Percentiles rank a stretch among this genome's conserved stretches.
These are phyloP conservation scores for Macrolepiota fuliginosa DNA, from an alignment of 768 basidiomycete genomes.

Conservation along the genomic window DNA sequence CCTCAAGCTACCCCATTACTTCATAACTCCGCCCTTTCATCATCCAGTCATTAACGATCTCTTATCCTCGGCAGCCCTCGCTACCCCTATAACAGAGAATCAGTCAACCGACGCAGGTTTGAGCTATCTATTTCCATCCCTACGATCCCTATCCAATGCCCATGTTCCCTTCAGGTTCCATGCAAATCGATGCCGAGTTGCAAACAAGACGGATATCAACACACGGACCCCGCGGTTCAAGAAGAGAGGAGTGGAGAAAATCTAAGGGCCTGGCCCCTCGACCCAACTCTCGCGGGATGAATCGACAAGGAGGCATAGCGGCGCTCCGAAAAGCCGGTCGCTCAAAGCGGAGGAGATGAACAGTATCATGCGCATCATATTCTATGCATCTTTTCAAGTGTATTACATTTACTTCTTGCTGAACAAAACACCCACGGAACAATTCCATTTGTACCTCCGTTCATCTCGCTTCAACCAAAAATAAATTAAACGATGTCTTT, in stretches of 20 bases:
- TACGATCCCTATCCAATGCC: not conserved
- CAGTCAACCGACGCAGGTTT: conserved; percentile 31
- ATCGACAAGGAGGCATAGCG: conserved; percentile 62
- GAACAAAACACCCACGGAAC: not conserved
- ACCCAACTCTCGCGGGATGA: conserved; percentile 53
- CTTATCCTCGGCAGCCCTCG: conserved; percentile 32
- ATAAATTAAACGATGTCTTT: conserved; percentile 9
- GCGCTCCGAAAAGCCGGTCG: conserved; percentile 68
- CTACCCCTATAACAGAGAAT: conserved; percentile 18
- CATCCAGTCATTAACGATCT: conserved; percentile 38
- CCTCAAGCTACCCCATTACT: conserved; percentile 13
- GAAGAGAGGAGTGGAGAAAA: conserved; percentile 78
- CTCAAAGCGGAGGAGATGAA: conserved; percentile 67
- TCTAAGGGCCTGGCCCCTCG: conserved; percentile 71
- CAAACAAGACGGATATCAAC: conserved; percentile 59
- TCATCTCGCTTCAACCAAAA: conserved; percentile 9
- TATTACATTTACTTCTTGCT: not conserved
- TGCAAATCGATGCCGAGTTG: conserved; percentile 48
- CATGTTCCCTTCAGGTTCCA: conserved; percentile 38
- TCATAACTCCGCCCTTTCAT: conserved; percentile 23
- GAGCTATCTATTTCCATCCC: conserved; percentile 3
- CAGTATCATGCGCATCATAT: conserved; percentile 10
- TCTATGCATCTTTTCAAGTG: not conserved
- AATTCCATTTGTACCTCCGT: not conserved
- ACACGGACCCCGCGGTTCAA: conserved; percentile 73